Base-by-base conservation (phyloP, 2,329 filamentous ascomycete species). In the Fusarium sp. region DNA sequence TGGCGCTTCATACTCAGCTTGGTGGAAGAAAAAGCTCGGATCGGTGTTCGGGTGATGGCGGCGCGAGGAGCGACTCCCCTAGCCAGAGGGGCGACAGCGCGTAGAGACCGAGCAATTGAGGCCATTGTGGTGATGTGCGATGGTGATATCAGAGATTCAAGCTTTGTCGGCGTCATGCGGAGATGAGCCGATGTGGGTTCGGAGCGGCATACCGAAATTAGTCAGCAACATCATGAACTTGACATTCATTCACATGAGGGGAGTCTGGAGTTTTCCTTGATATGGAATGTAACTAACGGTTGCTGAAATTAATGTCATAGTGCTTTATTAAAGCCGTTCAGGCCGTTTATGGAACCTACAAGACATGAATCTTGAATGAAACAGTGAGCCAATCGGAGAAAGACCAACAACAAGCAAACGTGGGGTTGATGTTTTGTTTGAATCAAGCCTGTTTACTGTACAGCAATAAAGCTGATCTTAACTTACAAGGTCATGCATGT, bases 101-200 rank as follows among this genome's bases (percentile, higher is more conserved):
- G 80, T 67, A 87, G 76, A 76, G 83, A 84, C 73, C 86, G 83
- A 75, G 84, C 83, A 80, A 90, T 85, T 80, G 87, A 89, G 70
- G 87, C 86, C 87, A 88, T 88, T 79, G 75, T 79, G 75, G 60
- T 27, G 40, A 35, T 65, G 50, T 49, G 45, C 15, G 31, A 33
- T 61, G 65, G 65, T 69, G 66, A 69, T 67, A 69, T 51, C 66
- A 59, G 53, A 55, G 43, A 49, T 67, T 58, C 52, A 65, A 68
- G 59, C 41, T 67, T 69, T 69, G 66, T 54, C 64, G 63, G 51
- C 47, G 51, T 46, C 42, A 66, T 65, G 66, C 51, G 66, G 51
- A 69, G 55, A 69, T 63, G 56, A 51, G 52, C 61, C 66, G 65
- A 64, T 39, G 65, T 52, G 51, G 66, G 52, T 66, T 69, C 61